Percentiles rank a stretch among this genome's conserved stretches.
phyloP scores from a whole-genome alignment of 192 early-diverging fungal genomes.

The Chytriomyces sp. region DNA sequence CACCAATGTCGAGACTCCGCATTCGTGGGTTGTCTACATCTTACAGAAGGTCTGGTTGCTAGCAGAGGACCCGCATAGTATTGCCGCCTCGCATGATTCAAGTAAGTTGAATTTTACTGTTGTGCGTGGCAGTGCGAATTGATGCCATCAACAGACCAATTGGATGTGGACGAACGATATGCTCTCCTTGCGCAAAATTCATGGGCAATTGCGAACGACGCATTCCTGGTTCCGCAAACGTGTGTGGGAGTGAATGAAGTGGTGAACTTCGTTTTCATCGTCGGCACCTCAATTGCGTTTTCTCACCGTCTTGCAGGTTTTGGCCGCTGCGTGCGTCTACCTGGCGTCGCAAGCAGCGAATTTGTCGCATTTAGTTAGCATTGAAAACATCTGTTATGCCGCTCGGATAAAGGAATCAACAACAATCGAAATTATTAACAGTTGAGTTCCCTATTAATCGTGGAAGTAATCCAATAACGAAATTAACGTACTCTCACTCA shows the following conservation, averaged over 20 bases:
- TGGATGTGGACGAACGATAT: background rate
- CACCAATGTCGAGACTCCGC: constrained; percentile 24
- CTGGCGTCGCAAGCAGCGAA: background rate
- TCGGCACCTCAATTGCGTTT: no score
- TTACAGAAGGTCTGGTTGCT: constrained; percentile 1
- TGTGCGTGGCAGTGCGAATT: background rate
- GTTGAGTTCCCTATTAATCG: no score
- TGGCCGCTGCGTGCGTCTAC: background rate
- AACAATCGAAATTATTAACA: no score
- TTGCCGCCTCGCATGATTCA: no score
- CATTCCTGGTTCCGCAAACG: background rate
- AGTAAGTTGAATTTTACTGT: background rate
- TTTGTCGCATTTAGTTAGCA: background rate
- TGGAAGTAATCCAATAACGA: no score
- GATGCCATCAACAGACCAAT: background rate
- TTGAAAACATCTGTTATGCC: background rate
- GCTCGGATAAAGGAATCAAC: background rate
- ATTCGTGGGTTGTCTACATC: constrained; percentile 10
- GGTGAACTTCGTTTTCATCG: no score
- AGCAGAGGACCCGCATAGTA: background rate
- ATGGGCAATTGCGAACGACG: background rate
- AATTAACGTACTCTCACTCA: no score
- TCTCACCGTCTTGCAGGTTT: no score
- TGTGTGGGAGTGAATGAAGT: background rate
- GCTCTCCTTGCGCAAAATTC: background rate